Evolutionary conservation across 148 eudicot genomes (phyloP).

Genomic region (Rhododendron griersonianum): DNA sequence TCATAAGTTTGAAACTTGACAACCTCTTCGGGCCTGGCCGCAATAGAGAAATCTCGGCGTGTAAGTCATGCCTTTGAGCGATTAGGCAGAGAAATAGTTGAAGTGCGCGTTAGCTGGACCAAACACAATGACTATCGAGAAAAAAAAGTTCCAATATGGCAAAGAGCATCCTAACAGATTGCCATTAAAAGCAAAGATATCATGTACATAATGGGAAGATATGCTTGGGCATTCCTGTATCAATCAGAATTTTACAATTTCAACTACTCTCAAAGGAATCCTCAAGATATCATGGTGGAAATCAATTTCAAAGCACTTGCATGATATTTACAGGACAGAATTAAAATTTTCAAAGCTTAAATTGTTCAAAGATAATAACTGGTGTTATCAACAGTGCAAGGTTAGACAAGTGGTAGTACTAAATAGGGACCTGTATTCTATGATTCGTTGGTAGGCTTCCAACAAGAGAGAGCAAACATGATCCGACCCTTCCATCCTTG

Average conservation of each 20-base stretch:
- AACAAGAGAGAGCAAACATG: slow-evolving; percentile 48
- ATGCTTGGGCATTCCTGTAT: not conserved
- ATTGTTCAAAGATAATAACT: not conserved
- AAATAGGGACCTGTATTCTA: not conserved
- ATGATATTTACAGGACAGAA: not conserved
- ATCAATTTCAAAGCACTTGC: not conserved
- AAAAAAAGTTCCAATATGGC: not conserved
- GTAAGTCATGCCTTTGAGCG: no score
- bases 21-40: slow-evolving; percentile 12
- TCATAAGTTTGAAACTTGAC: no score
- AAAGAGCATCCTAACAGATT: not conserved
- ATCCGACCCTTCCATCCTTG: slow-evolving; percentile 79
- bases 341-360: not conserved
- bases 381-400: not conserved
- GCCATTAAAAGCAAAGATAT: not conserved
- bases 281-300: not conserved
- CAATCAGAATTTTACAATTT: not conserved
- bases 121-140: not conserved
- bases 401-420: not conserved
- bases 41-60: no score
- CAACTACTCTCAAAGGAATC: not conserved
- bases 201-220: not conserved
- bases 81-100: slow-evolving; percentile 13
- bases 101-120: slow-evolving; percentile 13
- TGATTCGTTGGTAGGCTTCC: slow-evolving; percentile 27